Evolutionary conservation across 2,329 filamentous ascomycete species (phyloP).

Genomic region (Pezizomycotina sp.): DNA sequence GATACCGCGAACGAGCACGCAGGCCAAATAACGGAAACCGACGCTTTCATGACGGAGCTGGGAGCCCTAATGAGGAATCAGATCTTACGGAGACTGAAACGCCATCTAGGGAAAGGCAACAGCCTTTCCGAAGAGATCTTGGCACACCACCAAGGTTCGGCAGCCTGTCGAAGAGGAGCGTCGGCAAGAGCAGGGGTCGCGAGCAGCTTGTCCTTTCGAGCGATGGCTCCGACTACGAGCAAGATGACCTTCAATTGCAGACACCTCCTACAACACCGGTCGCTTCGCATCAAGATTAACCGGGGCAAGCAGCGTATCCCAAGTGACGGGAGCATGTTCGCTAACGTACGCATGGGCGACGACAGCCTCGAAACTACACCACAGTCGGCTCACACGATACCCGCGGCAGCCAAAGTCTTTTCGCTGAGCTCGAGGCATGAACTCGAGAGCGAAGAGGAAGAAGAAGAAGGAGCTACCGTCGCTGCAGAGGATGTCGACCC

Average conservation of each 20-base stretch:
- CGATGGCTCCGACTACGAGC: constrained; percentile 44
- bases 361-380: constrained; percentile 33
- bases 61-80: constrained; percentile 51
- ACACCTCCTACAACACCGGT: constrained; percentile 41
- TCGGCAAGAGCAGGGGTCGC: constrained; percentile 12
- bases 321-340: constrained; percentile 44
- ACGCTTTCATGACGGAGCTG: constrained; percentile 91
- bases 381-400: constrained; percentile 31
- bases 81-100: constrained; percentile 70
- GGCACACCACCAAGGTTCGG: too few relatives aligned
- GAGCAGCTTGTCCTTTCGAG: constrained; percentile 8
- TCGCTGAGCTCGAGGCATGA: constrained; percentile 13
- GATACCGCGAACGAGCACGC: constrained; percentile 56
- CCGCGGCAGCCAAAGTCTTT: constrained; percentile 8
- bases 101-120: constrained; percentile 28
- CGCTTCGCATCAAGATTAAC: constrained; percentile 50
- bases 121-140: too few relatives aligned
- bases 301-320: constrained; percentile 47
- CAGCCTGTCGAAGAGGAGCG: too few relatives aligned
- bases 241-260: constrained; percentile 39
- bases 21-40: constrained; percentile 63
- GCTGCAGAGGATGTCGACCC: too few relatives aligned
- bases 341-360: constrained; percentile 37
- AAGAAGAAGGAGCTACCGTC: too few relatives aligned
- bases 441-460: constrained; percentile 17